Evolutionary conservation across 2,329 filamentous ascomycete species (phyloP).

Genomic region (Apiospora koreana): DNA sequence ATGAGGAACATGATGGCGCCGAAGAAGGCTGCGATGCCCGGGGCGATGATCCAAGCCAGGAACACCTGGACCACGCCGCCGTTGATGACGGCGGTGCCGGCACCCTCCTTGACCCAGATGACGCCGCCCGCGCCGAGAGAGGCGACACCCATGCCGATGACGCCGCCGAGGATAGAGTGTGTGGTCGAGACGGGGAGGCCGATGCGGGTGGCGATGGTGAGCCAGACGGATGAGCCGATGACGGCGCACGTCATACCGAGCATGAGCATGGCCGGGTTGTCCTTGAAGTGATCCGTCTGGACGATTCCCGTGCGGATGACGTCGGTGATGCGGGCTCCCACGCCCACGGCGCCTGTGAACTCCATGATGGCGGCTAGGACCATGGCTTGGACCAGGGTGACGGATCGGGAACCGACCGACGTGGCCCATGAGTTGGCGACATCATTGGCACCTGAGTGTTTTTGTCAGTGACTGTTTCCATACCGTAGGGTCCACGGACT

Average conservation of each 20-base stretch:
- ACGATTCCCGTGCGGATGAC: conserved; percentile 65
- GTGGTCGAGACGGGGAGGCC: conserved; percentile 64
- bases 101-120: conserved; percentile 50
- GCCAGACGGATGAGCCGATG: conserved; percentile 52
- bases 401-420: conserved; percentile 68
- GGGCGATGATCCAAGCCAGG: conserved; percentile 62
- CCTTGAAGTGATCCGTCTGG: conserved; percentile 45
- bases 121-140: conserved; percentile 52
- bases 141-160: conserved; percentile 61
- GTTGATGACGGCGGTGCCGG: conserved; percentile 37
- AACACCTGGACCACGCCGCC: conserved; percentile 60
- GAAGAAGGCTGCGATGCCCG: conserved; percentile 54
- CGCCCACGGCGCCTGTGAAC: conserved; percentile 60
- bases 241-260: conserved; percentile 60
- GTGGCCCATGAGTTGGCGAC: conserved; percentile 78
- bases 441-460: conserved; percentile 54
- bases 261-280: conserved; percentile 55
- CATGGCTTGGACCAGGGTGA: conserved; percentile 63
- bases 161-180: conserved; percentile 60
- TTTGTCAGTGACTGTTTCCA: conserved; percentile 8
- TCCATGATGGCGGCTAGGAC: conserved; percentile 60
- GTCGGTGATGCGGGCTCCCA: conserved; percentile 61
- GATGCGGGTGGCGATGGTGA: conserved; percentile 56
- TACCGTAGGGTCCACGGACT: not conserved
- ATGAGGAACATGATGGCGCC: conserved; percentile 55